A percentile compares a stretch with the other conserved stretches of the same genome.
phyloP scores from a whole-genome alignment of 225 moss, liverwort and hornwort species.

The Takakia lepidozioides region DNA sequence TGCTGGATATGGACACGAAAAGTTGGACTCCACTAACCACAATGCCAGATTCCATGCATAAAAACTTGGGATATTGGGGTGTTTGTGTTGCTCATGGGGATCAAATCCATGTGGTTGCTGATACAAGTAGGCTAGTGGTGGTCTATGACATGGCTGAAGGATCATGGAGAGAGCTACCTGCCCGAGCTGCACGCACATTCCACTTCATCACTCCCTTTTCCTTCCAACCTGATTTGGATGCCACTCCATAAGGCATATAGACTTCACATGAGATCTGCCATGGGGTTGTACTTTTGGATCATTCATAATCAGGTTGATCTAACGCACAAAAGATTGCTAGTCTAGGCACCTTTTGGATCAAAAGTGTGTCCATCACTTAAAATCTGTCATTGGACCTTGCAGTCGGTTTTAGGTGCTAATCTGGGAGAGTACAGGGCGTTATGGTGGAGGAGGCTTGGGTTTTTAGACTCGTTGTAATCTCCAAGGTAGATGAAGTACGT shows the following conservation, averaged over 20 bases:
- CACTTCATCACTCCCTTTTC: conserved; percentile 1
- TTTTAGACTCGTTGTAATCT: too few species aligned
- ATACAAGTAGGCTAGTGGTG: conserved; percentile 23
- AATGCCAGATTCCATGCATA: conserved; percentile 41
- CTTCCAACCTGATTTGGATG: conserved; percentile 2
- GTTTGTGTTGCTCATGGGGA: conserved; percentile 16
- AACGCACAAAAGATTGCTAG: too few species aligned
- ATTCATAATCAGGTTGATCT: too few species aligned
- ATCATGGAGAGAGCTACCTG: neutral
- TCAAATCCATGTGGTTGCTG: conserved; percentile 22
- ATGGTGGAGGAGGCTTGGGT: too few species aligned
- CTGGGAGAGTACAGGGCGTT: too few species aligned
- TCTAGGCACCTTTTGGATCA: too few species aligned
- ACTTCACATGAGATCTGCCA: too few species aligned
- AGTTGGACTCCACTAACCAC: conserved; percentile 30
- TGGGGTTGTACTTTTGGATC: too few species aligned
- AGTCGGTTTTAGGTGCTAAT: too few species aligned
- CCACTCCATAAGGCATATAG: conserved; percentile 2
- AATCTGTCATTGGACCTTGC: too few species aligned
- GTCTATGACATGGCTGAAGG: conserved; percentile 14
- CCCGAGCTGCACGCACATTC: neutral
- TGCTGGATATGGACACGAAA: conserved; percentile 5
- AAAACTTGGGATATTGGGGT: conserved; percentile 32
- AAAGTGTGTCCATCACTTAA: too few species aligned
- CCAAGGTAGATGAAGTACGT: too few species aligned